Conservation (phyloP, 352 stramenopile genomes). For the Phytophthora pseudosyringae region DNA sequence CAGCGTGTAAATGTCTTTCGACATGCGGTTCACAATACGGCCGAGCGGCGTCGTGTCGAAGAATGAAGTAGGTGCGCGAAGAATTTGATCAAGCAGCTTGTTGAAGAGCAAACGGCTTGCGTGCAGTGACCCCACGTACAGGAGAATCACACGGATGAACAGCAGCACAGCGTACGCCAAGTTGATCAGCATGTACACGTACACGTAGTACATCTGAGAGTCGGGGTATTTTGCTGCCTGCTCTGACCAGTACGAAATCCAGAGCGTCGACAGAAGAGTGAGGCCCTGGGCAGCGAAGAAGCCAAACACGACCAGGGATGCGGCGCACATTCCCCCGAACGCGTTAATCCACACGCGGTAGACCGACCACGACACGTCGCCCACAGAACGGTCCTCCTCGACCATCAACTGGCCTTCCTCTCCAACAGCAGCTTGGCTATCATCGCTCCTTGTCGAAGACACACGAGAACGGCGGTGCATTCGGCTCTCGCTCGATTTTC, state of each 20-base stretch:
- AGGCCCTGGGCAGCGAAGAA: conserved; percentile 62
- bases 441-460: conserved; percentile 63
- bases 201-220: conserved; percentile 83
- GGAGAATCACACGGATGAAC: conserved; percentile 62
- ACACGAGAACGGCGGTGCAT: conserved; percentile 52
- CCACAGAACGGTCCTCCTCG: conserved; percentile 77
- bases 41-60: conserved; percentile 75
- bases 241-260: conserved; percentile 95
- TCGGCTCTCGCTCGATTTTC: conserved; percentile 34
- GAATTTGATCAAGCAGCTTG: conserved; percentile 59
- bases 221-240: conserved; percentile 55
- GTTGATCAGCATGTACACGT: conserved; percentile 86
- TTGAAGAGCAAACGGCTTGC: conserved; percentile 70
- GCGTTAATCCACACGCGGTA: conserved; percentile 74
- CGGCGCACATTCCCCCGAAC: conserved; percentile 61
- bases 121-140: conserved; percentile 69
- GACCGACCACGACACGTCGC: conserved; percentile 72
- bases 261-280: conserved; percentile 74
- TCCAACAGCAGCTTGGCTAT: conserved; percentile 41
- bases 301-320: conserved; percentile 55
- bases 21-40: conserved; percentile 74
- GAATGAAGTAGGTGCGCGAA: conserved; percentile 54
- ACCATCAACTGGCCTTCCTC: conserved; percentile 59
- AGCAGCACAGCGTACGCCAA: conserved; percentile 57
- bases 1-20: conserved; percentile 64